Evolutionary conservation across 305 asterid genomes (phyloP).

Genomic region (Nicotiana rustica): DNA sequence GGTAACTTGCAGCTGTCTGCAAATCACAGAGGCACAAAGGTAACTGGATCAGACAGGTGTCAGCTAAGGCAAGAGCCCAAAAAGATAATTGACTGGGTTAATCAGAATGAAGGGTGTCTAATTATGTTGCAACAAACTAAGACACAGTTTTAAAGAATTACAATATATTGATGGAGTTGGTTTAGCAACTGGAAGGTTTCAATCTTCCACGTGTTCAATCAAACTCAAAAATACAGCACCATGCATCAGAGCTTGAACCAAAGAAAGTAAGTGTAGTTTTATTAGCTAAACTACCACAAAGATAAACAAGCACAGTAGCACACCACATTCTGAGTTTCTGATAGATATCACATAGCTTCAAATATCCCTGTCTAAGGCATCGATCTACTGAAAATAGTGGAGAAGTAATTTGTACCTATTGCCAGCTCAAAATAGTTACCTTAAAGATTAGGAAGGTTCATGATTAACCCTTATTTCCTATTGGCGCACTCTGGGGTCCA

Average conservation of each 20-base stretch:
- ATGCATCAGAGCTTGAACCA: constrained; percentile 6
- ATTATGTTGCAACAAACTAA: constrained; percentile 24
- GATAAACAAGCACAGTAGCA: constrained; percentile 27
- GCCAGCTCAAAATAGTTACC: background rate
- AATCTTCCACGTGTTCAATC: background rate
- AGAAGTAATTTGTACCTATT: background rate
- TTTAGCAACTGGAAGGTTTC: constrained; percentile 24
- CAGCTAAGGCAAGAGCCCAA: constrained; percentile 23
- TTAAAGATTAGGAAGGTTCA: background rate
- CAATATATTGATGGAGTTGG: constrained; percentile 14
- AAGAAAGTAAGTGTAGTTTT: background rate
- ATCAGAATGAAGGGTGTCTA: background rate
- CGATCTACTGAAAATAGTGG: constrained; percentile 22
- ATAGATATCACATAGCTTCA: constrained; percentile 13
- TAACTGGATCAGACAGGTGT: constrained; percentile 28
- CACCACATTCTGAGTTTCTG: constrained; percentile 9
- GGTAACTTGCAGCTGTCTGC: constrained; percentile 99
- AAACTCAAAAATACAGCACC: constrained; percentile 3
- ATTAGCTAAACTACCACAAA: constrained; percentile 15
- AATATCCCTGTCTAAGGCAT: constrained; percentile 15
- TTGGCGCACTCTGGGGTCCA: constrained; percentile 31
- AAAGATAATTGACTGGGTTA: constrained; percentile 8
- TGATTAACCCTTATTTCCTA: constrained; percentile 25
- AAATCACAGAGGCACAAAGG: constrained; percentile 43
- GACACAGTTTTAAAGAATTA: constrained; percentile 12